These are phyloP conservation scores for Pythium plurisporium DNA, from an alignment of 352 stramenopile genomes.

Conservation along the genomic window DNA sequence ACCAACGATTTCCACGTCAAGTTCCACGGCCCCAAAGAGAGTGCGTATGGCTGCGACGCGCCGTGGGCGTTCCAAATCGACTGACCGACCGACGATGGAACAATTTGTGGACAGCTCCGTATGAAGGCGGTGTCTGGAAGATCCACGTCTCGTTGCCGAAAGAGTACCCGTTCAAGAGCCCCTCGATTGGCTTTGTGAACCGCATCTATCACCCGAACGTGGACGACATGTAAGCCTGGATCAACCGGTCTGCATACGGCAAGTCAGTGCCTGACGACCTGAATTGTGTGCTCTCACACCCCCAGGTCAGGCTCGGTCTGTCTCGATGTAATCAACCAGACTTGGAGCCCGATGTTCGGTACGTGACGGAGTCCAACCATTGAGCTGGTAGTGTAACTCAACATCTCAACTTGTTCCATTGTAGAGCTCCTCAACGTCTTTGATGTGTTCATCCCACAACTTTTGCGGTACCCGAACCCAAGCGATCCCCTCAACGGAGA, in stretches of 20 bases:
- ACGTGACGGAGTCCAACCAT: conserved; percentile 7
- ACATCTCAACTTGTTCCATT: conserved; percentile 1
- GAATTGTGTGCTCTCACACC: background rate
- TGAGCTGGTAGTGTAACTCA: too few relatives aligned
- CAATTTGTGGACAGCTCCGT: conserved; percentile 54
- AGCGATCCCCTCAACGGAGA: conserved; percentile 90
- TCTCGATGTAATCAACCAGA: conserved; percentile 94
- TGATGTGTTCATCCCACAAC: conserved; percentile 91
- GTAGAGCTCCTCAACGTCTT: conserved; percentile 92
- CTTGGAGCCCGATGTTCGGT: conserved; percentile 94
- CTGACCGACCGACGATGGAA: too few relatives aligned
- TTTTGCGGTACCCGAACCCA: conserved; percentile 91
- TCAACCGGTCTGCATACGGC: too few relatives aligned
- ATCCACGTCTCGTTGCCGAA: conserved; percentile 91
- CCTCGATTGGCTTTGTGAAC: conserved; percentile 92
- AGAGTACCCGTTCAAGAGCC: conserved; percentile 93
- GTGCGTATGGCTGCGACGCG: conserved; percentile 34
- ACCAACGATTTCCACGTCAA: conserved; percentile 83
- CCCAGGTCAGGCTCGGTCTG: conserved; percentile 88
- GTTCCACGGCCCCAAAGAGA: conserved; percentile 82
- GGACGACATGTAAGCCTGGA: conserved; percentile 90
- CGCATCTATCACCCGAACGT: conserved; percentile 93
- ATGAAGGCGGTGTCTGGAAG: conserved; percentile 91
- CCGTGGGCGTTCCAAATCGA: too few relatives aligned
- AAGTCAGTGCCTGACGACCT: conserved; percentile 3